Evolutionary conservation across 1,284 basidiomycete species (phyloP), one percentile per base, ranked within the genome.

Genomic region (Hortiboletus rubellus): DNA sequence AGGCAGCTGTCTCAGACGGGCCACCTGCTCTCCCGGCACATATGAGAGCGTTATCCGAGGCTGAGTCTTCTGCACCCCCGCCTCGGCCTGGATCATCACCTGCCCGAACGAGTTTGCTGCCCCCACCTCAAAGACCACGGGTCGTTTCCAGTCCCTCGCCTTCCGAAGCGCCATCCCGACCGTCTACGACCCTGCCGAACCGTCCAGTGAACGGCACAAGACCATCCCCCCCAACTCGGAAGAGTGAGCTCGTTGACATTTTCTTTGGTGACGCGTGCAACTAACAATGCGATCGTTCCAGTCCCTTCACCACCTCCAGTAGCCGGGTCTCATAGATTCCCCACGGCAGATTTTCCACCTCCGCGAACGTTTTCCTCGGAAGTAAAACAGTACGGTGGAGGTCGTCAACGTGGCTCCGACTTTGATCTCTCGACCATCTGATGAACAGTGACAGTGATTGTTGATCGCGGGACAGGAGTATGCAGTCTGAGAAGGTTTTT

Each of bases 221-320:
- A 52, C 64, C 57, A n/a, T 30, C 66, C 15, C 46, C 60, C 3
- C 69, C 69, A 37, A 68, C 57, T 36, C 76, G 82, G 33, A 86
- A 82, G 74, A 87, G 86, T 88, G 72, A 68, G 80, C 67, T 30
- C 22, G 38, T 51, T 52, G 27, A 9, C 18, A 24, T 22, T 27
- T 0, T 54, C 53, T 36, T 52, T 36, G 11, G 11, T 14, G 42
- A 37, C 7, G 0, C 15, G n/a, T 48, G 18, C 27, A n/a, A 41
- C 53, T 60, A 36, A 60, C 22, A 31, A 17, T 7, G 27, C 24
- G 54, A 55, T 60, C 52, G 60, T 63, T 57, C 6, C 58, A 92
- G 90, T 91, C 55, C 87, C 88, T 40, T 84, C 87, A 6, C 91
- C 90, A 36, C 89, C 90, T 27, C 83, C 88, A 1, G 83, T 79